Conservation (phyloP, 257 asterid genomes). For the Capsicum rhomboideum region DNA sequence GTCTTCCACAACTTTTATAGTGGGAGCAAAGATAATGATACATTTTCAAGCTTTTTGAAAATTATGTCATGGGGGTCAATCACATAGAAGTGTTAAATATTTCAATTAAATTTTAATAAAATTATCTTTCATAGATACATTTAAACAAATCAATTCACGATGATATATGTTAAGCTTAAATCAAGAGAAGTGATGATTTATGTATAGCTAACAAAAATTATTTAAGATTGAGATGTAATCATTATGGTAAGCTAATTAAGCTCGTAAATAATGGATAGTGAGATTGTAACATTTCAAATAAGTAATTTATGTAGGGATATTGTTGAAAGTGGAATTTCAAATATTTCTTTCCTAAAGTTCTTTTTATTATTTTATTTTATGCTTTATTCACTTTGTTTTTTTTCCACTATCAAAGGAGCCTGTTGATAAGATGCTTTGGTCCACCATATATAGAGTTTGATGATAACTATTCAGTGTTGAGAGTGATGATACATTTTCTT, state of each 20-base stretch:
- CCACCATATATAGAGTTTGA: neutral
- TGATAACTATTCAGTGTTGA: neutral
- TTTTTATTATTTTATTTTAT: neutral
- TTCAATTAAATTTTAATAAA: neutral
- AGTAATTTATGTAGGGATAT: neutral
- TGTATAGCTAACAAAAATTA: neutral
- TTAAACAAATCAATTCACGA: neutral
- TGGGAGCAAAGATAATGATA: neutral
- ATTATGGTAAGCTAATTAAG: no score
- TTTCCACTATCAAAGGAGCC: slow-evolving; percentile 4
- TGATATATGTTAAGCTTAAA: neutral
- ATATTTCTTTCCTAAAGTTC: neutral
- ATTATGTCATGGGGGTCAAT: no score
- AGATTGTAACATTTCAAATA: neutral
- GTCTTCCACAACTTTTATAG: neutral
- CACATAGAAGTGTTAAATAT: no score
- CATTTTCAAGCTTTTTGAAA: neutral
- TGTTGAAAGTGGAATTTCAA: neutral
- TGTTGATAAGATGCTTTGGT: neutral
- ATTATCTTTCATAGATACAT: no score
- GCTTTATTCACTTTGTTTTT: neutral
- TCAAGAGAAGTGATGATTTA: neutral
- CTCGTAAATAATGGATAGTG: no score
- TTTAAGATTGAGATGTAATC: neutral
- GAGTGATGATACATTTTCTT: neutral